These are phyloP conservation scores for Ganoderma lucidum DNA, from an alignment of 1,284 basidiomycete species.

Conservation along the genomic window DNA sequence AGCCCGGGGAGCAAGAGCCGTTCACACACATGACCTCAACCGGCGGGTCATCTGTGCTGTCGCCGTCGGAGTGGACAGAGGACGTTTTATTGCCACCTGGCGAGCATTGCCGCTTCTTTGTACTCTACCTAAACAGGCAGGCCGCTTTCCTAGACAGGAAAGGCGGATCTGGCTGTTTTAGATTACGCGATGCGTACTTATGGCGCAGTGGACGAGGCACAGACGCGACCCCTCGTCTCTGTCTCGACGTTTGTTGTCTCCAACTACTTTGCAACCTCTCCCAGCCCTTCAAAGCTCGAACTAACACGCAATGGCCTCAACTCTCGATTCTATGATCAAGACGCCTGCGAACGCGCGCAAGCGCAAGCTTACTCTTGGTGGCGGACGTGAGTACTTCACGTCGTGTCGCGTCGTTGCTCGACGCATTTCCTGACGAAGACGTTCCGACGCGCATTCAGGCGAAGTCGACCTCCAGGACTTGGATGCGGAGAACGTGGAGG, in stretches of 20 bases:
- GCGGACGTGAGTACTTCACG: conserved; percentile 1
- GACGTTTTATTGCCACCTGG: not conserved
- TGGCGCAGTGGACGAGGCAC: not conserved
- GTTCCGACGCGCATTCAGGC: not conserved
- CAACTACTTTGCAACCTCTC: not conserved
- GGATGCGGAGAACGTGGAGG: not conserved
- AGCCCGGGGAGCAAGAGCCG: too few relatives aligned
- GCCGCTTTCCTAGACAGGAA: not conserved
- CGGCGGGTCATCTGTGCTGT: not conserved
- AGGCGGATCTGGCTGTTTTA: conserved; percentile 7
- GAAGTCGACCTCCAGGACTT: conserved; percentile 6
- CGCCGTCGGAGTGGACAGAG: not conserved
- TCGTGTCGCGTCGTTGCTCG: not conserved
- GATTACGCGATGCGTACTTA: not conserved
- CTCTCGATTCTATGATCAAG: conserved; percentile 37
- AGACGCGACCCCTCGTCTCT: not conserved
- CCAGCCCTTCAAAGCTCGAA: not conserved
- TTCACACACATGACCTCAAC: too few relatives aligned
- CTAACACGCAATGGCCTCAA: conserved; percentile 54
- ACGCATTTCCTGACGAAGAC: not conserved
- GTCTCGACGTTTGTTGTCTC: not conserved
- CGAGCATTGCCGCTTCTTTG: not conserved
- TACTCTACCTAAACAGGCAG: not conserved
- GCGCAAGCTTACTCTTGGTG: conserved; percentile 25
- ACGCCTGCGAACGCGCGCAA: conserved; percentile 28